Evolutionary conservation across 2,329 filamentous ascomycete species (phyloP), one percentile per base, ranked within the genome.

Genomic region (Penicillium sp.): DNA sequence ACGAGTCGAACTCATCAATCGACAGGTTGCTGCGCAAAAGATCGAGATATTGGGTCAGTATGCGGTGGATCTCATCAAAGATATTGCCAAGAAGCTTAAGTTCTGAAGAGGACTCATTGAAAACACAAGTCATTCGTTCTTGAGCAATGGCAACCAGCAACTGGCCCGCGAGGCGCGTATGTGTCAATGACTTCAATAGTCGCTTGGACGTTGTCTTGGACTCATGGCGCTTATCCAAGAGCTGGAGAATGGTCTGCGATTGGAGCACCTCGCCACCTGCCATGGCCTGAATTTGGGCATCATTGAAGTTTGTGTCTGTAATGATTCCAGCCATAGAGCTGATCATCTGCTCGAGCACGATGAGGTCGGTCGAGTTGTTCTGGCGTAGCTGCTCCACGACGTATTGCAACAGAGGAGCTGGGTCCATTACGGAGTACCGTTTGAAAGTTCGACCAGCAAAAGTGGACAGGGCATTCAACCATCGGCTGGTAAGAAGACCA

Each of bases 311-410:
- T 55, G 89, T 85, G 62, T 94, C 89, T 4, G 93, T 88, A 13
- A 94, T 89, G 61, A 99, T 93, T 49, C 96, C 96, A 19, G 92
- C 92, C 95, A 99, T 98, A 2, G 91, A 91, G 38, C 88, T 87
- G 55, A 98, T 90, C 62, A 99, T 85, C 71, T 98, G 92, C 72
- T 95, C 91, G 45, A 99, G 81, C 62, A 99, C 91, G 65, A 97
- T 92, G 37, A 99, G 83, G 74, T 98, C 93, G 10, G 91, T 96
- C 0, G 93, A 90, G 68, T 96, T 96, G 64, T 93, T 90, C 53
- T 84, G 85, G 53, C 88, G 85, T 5, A 99, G 85, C 73, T 97
- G 93, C 62, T 92, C 85, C 51, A 92, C 89, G 65, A 98, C 91
- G 73, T 97, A 98, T 75, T 93, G 91, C 54, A 99, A 82, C 19